Conservation (phyloP, 371 early-diverging fungal species). For the Vairimorpha apis region DNA sequence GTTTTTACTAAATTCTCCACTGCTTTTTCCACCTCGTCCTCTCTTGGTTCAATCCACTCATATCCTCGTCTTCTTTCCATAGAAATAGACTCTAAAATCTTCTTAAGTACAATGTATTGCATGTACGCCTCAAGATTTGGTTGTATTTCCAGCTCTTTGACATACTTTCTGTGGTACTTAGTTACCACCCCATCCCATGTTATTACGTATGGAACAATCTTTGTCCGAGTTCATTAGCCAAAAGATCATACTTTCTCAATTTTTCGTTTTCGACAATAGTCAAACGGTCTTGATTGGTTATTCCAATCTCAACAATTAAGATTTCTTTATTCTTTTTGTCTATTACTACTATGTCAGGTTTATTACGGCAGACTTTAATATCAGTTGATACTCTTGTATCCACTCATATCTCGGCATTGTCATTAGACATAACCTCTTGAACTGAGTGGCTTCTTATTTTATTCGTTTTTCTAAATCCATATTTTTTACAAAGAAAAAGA, state of each 20-base stretch:
- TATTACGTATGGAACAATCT: too few species aligned
- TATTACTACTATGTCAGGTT: constrained; percentile 1
- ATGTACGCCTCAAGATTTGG: too few species aligned
- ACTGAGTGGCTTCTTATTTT: constrained; percentile 14
- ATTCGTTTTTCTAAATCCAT: constrained; percentile 1
- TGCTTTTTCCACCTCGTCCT: too few species aligned
- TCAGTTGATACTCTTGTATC: constrained; percentile 1
- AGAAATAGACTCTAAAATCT: too few species aligned
- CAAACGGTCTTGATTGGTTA: not conserved
- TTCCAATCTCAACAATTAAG: constrained; percentile 1
- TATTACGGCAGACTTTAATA: not conserved
- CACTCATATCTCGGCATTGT: not conserved
- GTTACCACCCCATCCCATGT: too few species aligned
- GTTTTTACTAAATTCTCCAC: too few species aligned
- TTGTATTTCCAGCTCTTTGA: too few species aligned
- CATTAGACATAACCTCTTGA: not conserved
- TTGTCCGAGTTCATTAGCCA: constrained; percentile 6
- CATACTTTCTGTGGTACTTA: too few species aligned
- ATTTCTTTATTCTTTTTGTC: constrained; percentile 15
- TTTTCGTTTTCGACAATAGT: not conserved
- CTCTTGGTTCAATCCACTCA: too few species aligned
- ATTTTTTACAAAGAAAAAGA: constrained; percentile 2
- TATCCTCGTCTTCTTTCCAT: too few species aligned
- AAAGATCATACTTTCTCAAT: not conserved
- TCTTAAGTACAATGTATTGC: too few species aligned